Conservation (phyloP, 495 filamentous ascomycete genomes). For the Chaetomidium leptoderma region DNA sequence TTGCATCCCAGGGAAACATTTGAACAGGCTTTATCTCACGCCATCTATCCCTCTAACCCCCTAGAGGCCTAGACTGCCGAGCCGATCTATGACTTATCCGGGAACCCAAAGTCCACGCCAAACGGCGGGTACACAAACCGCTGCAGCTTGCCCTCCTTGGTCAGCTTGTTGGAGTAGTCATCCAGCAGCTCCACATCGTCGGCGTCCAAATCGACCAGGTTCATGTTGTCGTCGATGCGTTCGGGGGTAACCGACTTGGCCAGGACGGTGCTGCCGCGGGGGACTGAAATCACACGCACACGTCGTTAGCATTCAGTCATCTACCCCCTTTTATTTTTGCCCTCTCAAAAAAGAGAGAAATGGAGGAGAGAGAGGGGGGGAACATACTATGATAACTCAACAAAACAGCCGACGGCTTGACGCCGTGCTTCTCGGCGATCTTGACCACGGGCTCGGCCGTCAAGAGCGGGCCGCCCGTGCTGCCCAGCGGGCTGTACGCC, state of each 20-base stretch:
- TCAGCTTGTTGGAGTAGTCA: constrained; percentile 55
- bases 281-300: constrained; percentile 46
- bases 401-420: constrained; percentile 59
- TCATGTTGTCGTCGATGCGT: constrained; percentile 69
- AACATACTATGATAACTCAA: constrained; percentile 70
- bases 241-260: constrained; percentile 74
- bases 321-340: background rate
- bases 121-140: constrained; percentile 78
- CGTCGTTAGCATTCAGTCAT: constrained; percentile 4
- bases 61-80: background rate
- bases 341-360: background rate
- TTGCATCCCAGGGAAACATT: no score
- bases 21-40: background rate
- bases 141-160: constrained; percentile 56
- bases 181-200: constrained; percentile 62
- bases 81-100: constrained; percentile 53
- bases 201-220: constrained; percentile 62
- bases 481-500: constrained; percentile 72
- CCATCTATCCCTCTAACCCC: constrained; percentile 4
- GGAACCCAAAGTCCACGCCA: constrained; percentile 72
- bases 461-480: constrained; percentile 70
- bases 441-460: constrained; percentile 62
- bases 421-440: constrained; percentile 64
- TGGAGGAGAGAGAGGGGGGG: background rate
- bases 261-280: constrained; percentile 67